Evolutionary conservation across 139 green algal species (phyloP), one percentile per base, ranked within the genome.

Genomic region (Coccomyxa sp.): DNA sequence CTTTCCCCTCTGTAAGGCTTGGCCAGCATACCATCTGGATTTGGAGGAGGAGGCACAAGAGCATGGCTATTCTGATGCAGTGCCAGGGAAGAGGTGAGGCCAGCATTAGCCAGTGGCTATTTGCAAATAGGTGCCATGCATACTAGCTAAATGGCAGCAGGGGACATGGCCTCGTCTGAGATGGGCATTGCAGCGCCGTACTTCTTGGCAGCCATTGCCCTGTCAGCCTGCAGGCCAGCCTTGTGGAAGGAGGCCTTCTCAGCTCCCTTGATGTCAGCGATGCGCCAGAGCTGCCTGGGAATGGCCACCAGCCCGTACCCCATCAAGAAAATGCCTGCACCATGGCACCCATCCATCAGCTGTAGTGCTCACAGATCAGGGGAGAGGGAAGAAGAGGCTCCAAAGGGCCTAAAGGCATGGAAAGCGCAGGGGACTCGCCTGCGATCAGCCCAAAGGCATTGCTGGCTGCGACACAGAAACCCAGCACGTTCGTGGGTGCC

Each of bases 261-360:
- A 37, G 84, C 34, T 10, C 75, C 75, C 27, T 75, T 76, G 29
- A 77, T 71, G 75, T 90, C 77, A 0, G 82, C 84, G 22, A 34
- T 77, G 22, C 76, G 58, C 89, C 89, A 93, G 35, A 93, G 85
- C 77, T 84, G 70, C 41, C 73, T 77, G 39, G 88, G 88, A 31
- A 93, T 79, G n/a, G 90, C 87, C 76, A 92, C 88, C 76, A 93
- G 78, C 12, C 88, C 88, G 74, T 85, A 93, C 0, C 88, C 85
- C 77, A 93, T 86, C 64, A 93, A 74, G 37, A 92, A 89, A 27
- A 93, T 88, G 76, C 81, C 86, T 55, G 82, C 78, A 27, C 35
- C 70, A 75, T 50, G 34, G 35, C 1, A 55, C 36, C 22, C 6
- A n/a, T n/a, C n/a, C n/a, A n/a, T n/a, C n/a, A n/a, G n/a, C n/a